These are phyloP conservation scores for Cryptococcus maquisensis DNA, from an alignment of 1,284 basidiomycete genomes.

Conservation along the genomic window DNA sequence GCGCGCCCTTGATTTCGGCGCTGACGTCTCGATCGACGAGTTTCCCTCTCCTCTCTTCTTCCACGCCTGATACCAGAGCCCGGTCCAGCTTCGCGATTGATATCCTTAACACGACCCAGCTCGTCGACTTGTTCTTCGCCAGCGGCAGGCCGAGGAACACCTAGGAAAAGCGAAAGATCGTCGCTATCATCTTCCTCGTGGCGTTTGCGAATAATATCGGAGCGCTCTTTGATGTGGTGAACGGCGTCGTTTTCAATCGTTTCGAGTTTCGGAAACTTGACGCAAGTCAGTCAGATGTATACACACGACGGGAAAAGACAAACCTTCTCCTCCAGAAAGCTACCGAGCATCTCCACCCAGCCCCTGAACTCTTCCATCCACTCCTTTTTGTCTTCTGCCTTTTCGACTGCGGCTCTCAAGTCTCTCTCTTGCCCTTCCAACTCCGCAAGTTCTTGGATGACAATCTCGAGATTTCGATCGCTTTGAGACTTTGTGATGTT, in stretches of 20 bases:
- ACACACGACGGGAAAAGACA: constrained; percentile 4
- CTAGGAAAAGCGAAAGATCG: constrained; percentile 72
- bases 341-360: constrained; percentile 81
- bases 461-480: constrained; percentile 39
- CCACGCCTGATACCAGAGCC: constrained; percentile 55
- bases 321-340: constrained; percentile 89
- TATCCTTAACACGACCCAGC: constrained; percentile 53
- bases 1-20: constrained; percentile 44
- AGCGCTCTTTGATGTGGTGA: constrained; percentile 66
- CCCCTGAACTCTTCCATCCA: constrained; percentile 82
- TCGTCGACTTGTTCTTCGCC: constrained; percentile 56
- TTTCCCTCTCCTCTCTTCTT: constrained; percentile 55
- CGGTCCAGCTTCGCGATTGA: constrained; percentile 31
- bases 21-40: constrained; percentile 54
- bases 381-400: constrained; percentile 73
- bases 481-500: constrained; percentile 33
- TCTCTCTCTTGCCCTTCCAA: constrained; percentile 72
- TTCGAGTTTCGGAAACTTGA: constrained; percentile 74
- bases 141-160: constrained; percentile 50
- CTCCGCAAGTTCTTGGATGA: constrained; percentile 61
- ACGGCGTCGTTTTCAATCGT: constrained; percentile 73
- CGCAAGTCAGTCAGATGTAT: neutral
- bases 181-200: constrained; percentile 71
- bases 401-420: constrained; percentile 70
- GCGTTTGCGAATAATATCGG: constrained; percentile 63